These are phyloP conservation scores for Mycena sp. DNA, from an alignment of 1,284 basidiomycete genomes.

Conservation along the genomic window DNA sequence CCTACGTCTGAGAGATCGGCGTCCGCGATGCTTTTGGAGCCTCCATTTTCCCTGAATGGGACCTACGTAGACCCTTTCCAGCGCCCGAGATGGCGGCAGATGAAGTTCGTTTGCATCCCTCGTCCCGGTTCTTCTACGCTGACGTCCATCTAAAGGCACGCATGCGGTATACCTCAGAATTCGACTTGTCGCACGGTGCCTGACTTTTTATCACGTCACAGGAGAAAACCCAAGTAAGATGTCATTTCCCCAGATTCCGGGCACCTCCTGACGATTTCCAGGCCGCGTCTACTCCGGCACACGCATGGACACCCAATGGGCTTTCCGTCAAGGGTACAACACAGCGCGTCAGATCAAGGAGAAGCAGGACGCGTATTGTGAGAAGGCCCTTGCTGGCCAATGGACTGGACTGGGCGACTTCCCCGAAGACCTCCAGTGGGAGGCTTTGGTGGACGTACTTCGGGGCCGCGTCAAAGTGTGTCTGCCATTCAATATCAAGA, in stretches of 20 bases:
- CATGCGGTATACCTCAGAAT: slow-evolving; percentile 51
- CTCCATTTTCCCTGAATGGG: slow-evolving; percentile 59
- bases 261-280: slow-evolving; percentile 17
- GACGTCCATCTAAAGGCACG: slow-evolving; percentile 44
- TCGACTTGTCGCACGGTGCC: slow-evolving; percentile 40
- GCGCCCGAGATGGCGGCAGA: slow-evolving; percentile 65
- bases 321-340: slow-evolving; percentile 67
- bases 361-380: slow-evolving; percentile 72
- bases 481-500: no score
- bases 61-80: slow-evolving; percentile 46
- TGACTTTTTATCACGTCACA: slow-evolving; percentile 20
- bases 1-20: slow-evolving; percentile 62
- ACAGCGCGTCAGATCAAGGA: slow-evolving; percentile 71
- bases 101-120: slow-evolving; percentile 55
- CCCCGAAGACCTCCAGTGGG: slow-evolving; percentile 61
- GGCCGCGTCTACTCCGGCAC: slow-evolving; percentile 52
- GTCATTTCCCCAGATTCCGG: background rate
- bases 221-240: slow-evolving; percentile 51
- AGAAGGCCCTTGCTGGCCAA: slow-evolving; percentile 54
- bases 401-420: slow-evolving; percentile 57
- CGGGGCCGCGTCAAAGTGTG: slow-evolving; percentile 49
- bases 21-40: slow-evolving; percentile 66
- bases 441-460: slow-evolving; percentile 64
- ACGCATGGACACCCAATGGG: slow-evolving; percentile 71
- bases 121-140: background rate